These are phyloP conservation scores for Xylariaceae sp. DNA, from an alignment of 2,329 filamentous ascomycete genomes.

Conservation along the genomic window DNA sequence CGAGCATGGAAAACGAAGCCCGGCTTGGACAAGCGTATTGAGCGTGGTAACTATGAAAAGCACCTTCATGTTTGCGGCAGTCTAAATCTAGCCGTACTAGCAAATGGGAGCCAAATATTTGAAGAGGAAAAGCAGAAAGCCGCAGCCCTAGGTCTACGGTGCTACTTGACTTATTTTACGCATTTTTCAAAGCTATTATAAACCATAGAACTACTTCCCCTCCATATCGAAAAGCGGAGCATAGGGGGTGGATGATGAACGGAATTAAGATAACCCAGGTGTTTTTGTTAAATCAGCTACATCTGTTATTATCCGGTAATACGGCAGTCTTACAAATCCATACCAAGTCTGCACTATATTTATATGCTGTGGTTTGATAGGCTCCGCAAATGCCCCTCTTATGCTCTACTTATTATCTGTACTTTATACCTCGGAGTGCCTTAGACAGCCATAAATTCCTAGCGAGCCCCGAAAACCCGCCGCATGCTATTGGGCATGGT, in stretches of 20 bases:
- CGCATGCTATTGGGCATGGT: slow-evolving; percentile 5
- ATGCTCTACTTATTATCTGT: too few species aligned
- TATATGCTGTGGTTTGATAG: too few species aligned
- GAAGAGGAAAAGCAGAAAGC: too few species aligned
- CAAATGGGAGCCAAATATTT: background rate
- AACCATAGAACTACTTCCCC: background rate
- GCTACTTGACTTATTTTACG: too few species aligned
- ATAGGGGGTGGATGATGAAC: background rate
- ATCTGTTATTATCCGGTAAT: background rate
- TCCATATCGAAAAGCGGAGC: background rate
- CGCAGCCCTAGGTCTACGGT: too few species aligned
- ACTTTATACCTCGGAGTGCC: background rate
- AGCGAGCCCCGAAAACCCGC: slow-evolving; percentile 6
- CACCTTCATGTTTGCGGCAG: slow-evolving; percentile 27
- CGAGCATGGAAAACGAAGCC: slow-evolving; percentile 29
- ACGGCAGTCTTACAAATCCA: too few species aligned
- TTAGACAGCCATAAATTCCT: background rate
- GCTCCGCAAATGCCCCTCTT: too few species aligned
- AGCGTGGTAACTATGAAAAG: slow-evolving; percentile 18
- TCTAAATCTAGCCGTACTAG: background rate
- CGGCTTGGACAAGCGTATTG: slow-evolving; percentile 22
- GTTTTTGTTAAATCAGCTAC: too few species aligned
- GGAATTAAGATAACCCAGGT: background rate
- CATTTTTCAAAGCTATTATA: background rate
- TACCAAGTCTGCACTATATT: too few species aligned